These are phyloP conservation scores for Ogataea neopini DNA, from an alignment of 805 yeast species.

Conservation along the genomic window DNA sequence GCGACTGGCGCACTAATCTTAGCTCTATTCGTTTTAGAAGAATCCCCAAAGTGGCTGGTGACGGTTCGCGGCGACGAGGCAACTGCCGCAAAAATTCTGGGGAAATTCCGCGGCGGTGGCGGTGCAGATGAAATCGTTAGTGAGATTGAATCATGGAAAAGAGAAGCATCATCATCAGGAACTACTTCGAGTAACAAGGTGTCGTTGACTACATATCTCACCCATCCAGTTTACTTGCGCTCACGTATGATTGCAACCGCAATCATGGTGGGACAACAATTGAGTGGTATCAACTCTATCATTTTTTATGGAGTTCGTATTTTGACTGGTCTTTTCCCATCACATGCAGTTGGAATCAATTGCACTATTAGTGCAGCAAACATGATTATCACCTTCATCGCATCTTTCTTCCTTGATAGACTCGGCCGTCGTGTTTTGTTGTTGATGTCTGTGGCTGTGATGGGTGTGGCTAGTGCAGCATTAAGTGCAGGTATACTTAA, in stretches of 20 bases:
- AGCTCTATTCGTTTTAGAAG: conserved; percentile 50
- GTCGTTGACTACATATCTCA: conserved; percentile 47
- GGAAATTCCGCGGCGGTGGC: conserved; percentile 39
- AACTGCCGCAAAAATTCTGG: conserved; percentile 27
- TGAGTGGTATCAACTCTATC: conserved; percentile 90
- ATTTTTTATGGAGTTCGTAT: conserved; percentile 92
- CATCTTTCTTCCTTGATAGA: conserved; percentile 76
- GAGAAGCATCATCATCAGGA: conserved; percentile 26
- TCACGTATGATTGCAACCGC: conserved; percentile 69
- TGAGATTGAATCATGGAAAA: conserved; percentile 35
- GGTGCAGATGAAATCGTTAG: conserved; percentile 11
- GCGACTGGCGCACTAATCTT: conserved; percentile 51
- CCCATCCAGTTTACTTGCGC: conserved; percentile 49
- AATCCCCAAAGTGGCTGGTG: conserved; percentile 82
- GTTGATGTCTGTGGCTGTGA: conserved; percentile 60
- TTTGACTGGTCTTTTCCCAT: conserved; percentile 69
- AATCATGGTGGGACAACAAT: conserved; percentile 81
- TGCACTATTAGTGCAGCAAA: conserved; percentile 75
- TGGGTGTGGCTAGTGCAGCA: conserved; percentile 64
- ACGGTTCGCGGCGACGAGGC: conserved; percentile 43
- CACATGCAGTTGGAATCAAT: conserved; percentile 68
- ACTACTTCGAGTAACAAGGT: conserved; percentile 20
- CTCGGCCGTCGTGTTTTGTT: conserved; percentile 76
- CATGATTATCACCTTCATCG: conserved; percentile 66
- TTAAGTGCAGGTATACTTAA: conserved; percentile 66